These are phyloP conservation scores for Fusarium papillatum DNA, from an alignment of 2,329 filamentous ascomycete species.

Conservation along the genomic window DNA sequence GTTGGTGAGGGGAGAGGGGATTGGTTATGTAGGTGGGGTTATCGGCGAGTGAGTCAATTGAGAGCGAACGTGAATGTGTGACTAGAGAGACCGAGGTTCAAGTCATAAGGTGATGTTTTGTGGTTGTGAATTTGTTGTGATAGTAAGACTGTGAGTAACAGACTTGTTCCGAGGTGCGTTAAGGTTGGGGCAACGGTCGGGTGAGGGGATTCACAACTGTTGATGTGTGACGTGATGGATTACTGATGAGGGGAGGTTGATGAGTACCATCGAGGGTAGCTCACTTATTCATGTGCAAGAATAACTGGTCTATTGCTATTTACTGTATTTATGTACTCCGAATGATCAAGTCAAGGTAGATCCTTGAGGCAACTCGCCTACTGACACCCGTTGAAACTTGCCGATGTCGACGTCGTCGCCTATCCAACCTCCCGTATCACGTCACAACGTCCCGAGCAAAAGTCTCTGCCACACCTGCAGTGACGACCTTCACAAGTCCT, in stretches of 20 bases:
- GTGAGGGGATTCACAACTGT: background rate
- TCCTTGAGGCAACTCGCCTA: background rate
- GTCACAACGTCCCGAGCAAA: background rate
- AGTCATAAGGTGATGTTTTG: background rate
- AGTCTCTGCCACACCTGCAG: background rate
- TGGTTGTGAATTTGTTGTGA: constrained; percentile 5
- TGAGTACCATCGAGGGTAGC: background rate
- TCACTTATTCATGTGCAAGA: background rate
- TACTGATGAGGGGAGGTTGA: background rate
- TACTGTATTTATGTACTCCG: background rate
- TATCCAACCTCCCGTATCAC: background rate
- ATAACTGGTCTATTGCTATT: background rate
- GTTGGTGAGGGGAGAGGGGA: background rate
- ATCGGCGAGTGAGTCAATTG: constrained; percentile 35
- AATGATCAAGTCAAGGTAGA: background rate
- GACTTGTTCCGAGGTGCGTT: constrained; percentile 9
- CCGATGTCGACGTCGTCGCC: background rate
- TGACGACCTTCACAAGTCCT: background rate
- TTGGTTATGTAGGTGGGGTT: constrained; percentile 33
- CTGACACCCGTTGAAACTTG: background rate
- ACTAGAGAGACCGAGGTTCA: background rate
- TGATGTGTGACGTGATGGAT: background rate
- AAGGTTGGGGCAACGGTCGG: background rate
- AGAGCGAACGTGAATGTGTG: background rate
- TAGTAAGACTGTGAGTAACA: constrained; percentile 20